phyloP scores from a whole-genome alignment of 768 basidiomycete genomes.

The Pisolithus tinctorius region DNA sequence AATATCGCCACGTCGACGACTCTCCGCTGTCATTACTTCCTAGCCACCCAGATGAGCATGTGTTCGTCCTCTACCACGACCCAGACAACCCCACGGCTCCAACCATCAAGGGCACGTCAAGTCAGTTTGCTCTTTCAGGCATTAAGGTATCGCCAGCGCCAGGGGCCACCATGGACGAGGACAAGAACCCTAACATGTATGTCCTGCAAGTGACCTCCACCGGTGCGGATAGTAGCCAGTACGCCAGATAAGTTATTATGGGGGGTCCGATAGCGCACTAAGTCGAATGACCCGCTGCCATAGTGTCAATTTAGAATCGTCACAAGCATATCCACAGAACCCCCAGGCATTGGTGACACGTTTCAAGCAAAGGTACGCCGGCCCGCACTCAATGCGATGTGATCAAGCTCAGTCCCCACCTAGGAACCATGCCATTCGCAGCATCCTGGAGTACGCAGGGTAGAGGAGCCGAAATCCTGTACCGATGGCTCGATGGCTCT shows the following conservation, averaged over 20 bases:
- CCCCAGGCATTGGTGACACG: conserved; percentile 48
- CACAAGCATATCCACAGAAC: conserved; percentile 27
- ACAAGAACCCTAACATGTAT: conserved; percentile 13
- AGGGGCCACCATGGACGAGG: conserved; percentile 51
- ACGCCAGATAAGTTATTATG: conserved; percentile 2
- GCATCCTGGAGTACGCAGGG: conserved; percentile 31
- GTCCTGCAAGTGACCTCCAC: too few species aligned
- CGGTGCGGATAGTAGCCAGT: conserved; percentile 26
- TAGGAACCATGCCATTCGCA: too few species aligned
- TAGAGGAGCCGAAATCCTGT: background rate
- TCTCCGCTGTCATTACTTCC: too few species aligned
- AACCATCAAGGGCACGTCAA: conserved; percentile 45
- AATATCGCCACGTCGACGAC: too few species aligned
- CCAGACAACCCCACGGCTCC: conserved; percentile 34
- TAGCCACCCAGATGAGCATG: too few species aligned
- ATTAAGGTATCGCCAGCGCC: conserved; percentile 69
- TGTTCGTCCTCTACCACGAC: conserved; percentile 46
- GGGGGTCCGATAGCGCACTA: conserved; percentile 14
- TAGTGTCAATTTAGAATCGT: conserved; percentile 18
- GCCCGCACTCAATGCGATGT: too few species aligned
- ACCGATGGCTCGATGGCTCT: too few species aligned
- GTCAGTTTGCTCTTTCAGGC: conserved; percentile 43
- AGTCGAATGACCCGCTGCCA: conserved; percentile 6
- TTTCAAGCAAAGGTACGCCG: conserved; percentile 59
- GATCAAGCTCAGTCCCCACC: too few species aligned